These are phyloP conservation scores for Debaryomycetaceae sp. DNA, from an alignment of 1,139 yeast genomes.

Conservation along the genomic window DNA sequence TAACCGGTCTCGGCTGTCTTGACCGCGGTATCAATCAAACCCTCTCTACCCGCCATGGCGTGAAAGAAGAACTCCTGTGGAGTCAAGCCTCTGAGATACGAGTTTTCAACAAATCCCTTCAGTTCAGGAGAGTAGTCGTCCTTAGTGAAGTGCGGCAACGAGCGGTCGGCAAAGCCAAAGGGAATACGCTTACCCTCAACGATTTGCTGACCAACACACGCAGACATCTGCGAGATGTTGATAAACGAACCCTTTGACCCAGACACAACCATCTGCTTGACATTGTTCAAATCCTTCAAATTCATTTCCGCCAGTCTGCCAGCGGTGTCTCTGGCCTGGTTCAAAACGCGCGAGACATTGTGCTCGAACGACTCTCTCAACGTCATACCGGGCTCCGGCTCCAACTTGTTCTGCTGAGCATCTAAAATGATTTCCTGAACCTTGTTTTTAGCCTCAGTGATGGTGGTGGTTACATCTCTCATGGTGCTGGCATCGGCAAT, in stretches of 20 bases:
- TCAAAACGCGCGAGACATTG: conserved; percentile 89
- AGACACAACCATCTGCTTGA: conserved; percentile 98
- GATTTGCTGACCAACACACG: conserved; percentile 99
- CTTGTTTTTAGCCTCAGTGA: conserved; percentile 85
- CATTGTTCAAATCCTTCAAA: conserved; percentile 89
- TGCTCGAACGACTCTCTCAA: conserved; percentile 97
- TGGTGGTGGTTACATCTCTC: conserved; percentile 88
- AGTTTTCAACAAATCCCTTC: conserved; percentile 95
- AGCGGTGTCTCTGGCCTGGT: conserved; percentile 98
- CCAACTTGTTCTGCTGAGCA: conserved; percentile 83
- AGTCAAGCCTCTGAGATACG: conserved; percentile 93
- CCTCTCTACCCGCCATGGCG: conserved; percentile 99
- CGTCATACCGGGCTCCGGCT: conserved; percentile 99
- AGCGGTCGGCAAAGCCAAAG: conserved; percentile 92
- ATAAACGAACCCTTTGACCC: conserved; percentile 99
- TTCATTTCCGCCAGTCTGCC: conserved; percentile 98
- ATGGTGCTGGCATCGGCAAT: conserved; percentile 97
- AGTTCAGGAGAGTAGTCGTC: conserved; percentile 98
- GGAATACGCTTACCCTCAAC: conserved; percentile 99
- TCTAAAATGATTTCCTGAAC: conserved; percentile 90
- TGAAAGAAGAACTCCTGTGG: conserved; percentile 99
- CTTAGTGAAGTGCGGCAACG: conserved; percentile 95
- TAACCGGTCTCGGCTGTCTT: conserved; percentile 99
- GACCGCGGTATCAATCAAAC: conserved; percentile 98
- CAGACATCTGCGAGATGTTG: conserved; percentile 98